Evolutionary conservation across 2,329 filamentous ascomycete species (phyloP).

Genomic region (Bertia moriformis): DNA sequence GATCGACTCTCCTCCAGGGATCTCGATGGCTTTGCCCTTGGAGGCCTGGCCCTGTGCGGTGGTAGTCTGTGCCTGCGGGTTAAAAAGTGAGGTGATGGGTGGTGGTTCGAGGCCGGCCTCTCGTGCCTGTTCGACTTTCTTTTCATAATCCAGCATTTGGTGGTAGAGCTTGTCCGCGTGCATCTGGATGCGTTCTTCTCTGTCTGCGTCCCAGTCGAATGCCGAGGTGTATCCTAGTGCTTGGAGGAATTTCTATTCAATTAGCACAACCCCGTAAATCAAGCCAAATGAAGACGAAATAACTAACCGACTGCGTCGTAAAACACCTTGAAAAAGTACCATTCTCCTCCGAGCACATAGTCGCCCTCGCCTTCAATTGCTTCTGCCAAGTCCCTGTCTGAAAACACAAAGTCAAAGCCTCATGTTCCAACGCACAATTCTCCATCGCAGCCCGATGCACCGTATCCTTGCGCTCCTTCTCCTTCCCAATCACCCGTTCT

Average conservation of each 20-base stretch:
- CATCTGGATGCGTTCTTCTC: neutral
- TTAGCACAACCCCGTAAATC: too few relatives aligned
- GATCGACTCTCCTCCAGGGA: neutral
- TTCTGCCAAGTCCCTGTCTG: neutral
- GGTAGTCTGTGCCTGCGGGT: neutral
- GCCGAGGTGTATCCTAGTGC: neutral
- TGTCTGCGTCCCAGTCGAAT: neutral
- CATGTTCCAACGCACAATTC: neutral
- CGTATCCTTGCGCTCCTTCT: neutral
- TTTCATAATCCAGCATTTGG: neutral
- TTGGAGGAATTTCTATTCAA: constrained; percentile 1
- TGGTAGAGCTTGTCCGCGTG: constrained; percentile 1
- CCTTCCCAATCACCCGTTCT: neutral
- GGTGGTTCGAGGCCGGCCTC: neutral
- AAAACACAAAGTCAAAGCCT: constrained; percentile 1
- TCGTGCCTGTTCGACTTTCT: neutral
- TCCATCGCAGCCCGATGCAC: constrained; percentile 1
- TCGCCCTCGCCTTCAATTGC: neutral
- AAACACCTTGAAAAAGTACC: neutral
- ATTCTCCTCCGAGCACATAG: neutral
- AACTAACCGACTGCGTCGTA: neutral
- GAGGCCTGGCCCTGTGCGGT: neutral
- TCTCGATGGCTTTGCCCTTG: neutral
- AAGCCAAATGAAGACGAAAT: too few relatives aligned
- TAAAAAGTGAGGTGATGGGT: neutral